Conservation (phyloP, 306 rosid genomes). For the Quercus agrifolia region DNA sequence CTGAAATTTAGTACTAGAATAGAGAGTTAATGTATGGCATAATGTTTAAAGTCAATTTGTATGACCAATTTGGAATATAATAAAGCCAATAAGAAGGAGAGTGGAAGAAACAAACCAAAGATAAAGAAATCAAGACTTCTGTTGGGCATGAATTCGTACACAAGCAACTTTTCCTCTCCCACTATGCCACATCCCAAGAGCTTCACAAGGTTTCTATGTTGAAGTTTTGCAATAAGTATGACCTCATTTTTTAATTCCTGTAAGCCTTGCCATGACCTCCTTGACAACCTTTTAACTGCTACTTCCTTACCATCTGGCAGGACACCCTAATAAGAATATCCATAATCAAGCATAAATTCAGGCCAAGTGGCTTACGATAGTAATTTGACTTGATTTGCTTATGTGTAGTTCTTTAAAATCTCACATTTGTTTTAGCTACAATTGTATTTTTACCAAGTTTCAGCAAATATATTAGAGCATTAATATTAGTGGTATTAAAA, state of each 20-base stretch:
- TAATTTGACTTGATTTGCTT: no score
- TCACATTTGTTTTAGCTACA: no score
- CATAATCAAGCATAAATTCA: neutral
- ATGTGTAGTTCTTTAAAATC: no score
- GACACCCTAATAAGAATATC: slow-evolving; percentile 21
- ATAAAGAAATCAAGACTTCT: slow-evolving; percentile 29
- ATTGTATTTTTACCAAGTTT: no score
- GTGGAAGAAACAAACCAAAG: slow-evolving; percentile 21
- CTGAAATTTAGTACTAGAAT: neutral
- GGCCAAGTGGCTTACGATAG: no score
- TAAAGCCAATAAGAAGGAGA: neutral
- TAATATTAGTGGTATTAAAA: accelerated
- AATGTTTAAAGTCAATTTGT: neutral
- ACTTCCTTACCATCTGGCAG: slow-evolving; percentile 29
- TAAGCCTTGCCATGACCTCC: slow-evolving; percentile 35
- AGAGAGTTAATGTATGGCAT: neutral
- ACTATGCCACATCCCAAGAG: slow-evolving; percentile 34
- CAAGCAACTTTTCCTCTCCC: slow-evolving; percentile 27
- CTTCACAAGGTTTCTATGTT: slow-evolving; percentile 38
- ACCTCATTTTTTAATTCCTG: slow-evolving; percentile 39
- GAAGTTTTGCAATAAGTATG: slow-evolving; percentile 32
- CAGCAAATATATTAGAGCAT: no score
- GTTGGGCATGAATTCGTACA: slow-evolving; percentile 41
- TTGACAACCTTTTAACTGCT: slow-evolving; percentile 37
- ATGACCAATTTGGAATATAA: neutral